Evolutionary conservation across 2,329 filamentous ascomycete genomes (phyloP).

Genomic region (Periconia digitata): DNA sequence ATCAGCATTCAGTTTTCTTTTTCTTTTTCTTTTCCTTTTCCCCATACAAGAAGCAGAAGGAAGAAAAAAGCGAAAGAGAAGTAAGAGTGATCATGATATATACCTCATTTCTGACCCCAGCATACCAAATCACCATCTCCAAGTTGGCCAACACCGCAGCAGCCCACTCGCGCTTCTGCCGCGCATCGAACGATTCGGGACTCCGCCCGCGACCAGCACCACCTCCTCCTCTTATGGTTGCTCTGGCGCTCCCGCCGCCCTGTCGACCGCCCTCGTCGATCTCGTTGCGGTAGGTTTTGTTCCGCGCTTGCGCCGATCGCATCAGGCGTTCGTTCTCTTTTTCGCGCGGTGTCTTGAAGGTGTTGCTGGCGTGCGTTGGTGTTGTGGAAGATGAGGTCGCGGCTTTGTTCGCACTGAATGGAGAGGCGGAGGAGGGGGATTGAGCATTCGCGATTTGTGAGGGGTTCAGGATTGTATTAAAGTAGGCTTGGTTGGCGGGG

Average conservation of each 20-base stretch:
- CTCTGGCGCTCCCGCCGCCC: not conserved
- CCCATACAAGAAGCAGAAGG: no score
- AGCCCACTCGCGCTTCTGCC: conserved; percentile 32
- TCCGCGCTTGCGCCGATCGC: conserved; percentile 31
- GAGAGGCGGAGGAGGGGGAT: not conserved
- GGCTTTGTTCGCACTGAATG: not conserved
- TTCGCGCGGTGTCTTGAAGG: conserved; percentile 15
- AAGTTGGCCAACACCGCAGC: conserved; percentile 34
- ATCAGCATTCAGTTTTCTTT: not conserved
- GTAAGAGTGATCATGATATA: not conserved
- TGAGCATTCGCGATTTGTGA: not conserved
- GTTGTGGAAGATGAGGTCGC: not conserved
- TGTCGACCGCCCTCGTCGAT: not conserved
- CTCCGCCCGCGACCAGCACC: not conserved
- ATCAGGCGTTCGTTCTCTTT: not conserved
- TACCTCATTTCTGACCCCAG: conserved; percentile 37
- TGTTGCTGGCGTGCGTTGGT: not conserved
- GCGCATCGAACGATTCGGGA: conserved; percentile 28
- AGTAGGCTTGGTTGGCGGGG: conserved; percentile 5
- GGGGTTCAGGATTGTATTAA: conserved; percentile 9
- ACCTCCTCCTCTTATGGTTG: not conserved
- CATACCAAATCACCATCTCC: conserved; percentile 43
- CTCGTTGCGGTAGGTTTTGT: conserved; percentile 12
- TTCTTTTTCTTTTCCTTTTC: not conserved
- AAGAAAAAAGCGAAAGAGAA: not conserved